Evolutionary conservation across 345 rosid species (phyloP).

Genomic region (Erysimum cheiranthoides): DNA sequence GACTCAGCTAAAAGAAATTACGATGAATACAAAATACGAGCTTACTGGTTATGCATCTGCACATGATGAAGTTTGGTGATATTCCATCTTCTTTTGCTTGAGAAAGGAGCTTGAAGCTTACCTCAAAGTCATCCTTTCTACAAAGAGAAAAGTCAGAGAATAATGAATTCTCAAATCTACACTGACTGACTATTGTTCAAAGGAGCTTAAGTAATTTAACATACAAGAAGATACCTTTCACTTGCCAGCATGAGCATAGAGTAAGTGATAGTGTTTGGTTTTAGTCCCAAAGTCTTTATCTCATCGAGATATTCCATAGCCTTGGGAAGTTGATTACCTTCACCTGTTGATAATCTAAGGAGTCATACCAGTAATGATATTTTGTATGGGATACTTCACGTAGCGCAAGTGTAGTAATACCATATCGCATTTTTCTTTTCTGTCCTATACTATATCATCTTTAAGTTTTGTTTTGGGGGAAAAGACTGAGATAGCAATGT

Average conservation of each 20-base stretch:
- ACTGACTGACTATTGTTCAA: slow-evolving; percentile 29
- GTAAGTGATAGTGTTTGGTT: slow-evolving; percentile 80
- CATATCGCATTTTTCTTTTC: slow-evolving; percentile 14
- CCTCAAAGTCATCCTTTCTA: slow-evolving; percentile 85
- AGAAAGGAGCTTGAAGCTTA: slow-evolving; percentile 66
- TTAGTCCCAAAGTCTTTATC: slow-evolving; percentile 64
- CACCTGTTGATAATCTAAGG: slow-evolving; percentile 60
- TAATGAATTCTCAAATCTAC: slow-evolving; percentile 19
- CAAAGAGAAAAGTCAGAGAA: slow-evolving; percentile 37
- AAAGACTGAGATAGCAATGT: slow-evolving; percentile 8
- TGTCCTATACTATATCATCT: not conserved
- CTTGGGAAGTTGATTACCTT: slow-evolving; percentile 79
- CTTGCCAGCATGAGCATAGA: slow-evolving; percentile 83
- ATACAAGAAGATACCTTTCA: slow-evolving; percentile 61
- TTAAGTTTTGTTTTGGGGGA: not conserved
- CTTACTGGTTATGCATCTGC: slow-evolving; percentile 85
- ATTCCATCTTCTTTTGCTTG: slow-evolving; percentile 75
- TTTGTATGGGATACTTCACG: slow-evolving; percentile 3
- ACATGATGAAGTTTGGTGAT: slow-evolving; percentile 68
- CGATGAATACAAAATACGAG: slow-evolving; percentile 22
- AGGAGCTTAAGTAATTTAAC: slow-evolving; percentile 27
- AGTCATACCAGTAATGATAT: slow-evolving; percentile 31
- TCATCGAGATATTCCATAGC: slow-evolving; percentile 81
- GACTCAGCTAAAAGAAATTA: slow-evolving; percentile 5
- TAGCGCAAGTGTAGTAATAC: slow-evolving; percentile 28